Conservation (phyloP, 2,329 filamentous ascomycete species). For the Venturia pyrina region DNA sequence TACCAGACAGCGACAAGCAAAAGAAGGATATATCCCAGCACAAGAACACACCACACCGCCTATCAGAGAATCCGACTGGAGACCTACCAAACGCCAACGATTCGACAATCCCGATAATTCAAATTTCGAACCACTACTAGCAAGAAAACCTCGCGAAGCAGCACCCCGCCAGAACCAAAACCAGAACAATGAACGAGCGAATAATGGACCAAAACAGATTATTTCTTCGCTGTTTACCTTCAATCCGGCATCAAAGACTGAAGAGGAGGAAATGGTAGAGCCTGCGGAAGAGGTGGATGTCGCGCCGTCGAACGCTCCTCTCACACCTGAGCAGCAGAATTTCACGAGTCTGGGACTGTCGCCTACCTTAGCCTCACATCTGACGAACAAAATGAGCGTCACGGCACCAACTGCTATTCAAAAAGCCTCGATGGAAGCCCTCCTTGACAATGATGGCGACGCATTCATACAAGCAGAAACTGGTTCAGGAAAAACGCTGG, state of each 20-base stretch:
- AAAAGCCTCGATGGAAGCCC: slow-evolving; percentile 72
- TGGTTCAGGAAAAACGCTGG: slow-evolving; percentile 91
- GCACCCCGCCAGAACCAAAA: neutral
- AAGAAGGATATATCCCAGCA: slow-evolving; percentile 23
- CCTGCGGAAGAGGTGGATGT: slow-evolving; percentile 37
- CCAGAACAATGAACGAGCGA: slow-evolving; percentile 16
- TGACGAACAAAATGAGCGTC: slow-evolving; percentile 75
- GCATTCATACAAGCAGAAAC: slow-evolving; percentile 96
- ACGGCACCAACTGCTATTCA: slow-evolving; percentile 93
- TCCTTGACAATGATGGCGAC: slow-evolving; percentile 73
- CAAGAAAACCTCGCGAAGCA: neutral
- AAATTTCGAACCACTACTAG: neutral
- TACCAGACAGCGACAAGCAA: slow-evolving; percentile 52
- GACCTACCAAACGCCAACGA: slow-evolving; percentile 7
- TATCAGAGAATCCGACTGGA: neutral
- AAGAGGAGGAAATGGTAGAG: slow-evolving; percentile 39
- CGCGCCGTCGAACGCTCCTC: slow-evolving; percentile 81
- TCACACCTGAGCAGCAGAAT: slow-evolving; percentile 71
- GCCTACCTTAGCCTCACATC: slow-evolving; percentile 66
- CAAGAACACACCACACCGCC: slow-evolving; percentile 13
- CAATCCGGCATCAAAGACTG: slow-evolving; percentile 66
- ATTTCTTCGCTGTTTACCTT: slow-evolving; percentile 88
- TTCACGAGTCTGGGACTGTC: slow-evolving; percentile 83
- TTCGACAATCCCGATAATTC: slow-evolving; percentile 6
- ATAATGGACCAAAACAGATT: slow-evolving; percentile 46